These are phyloP conservation scores for Wallacemonas sp. DNA, from an alignment of 208 protist genomes.

Conservation along the genomic window DNA sequence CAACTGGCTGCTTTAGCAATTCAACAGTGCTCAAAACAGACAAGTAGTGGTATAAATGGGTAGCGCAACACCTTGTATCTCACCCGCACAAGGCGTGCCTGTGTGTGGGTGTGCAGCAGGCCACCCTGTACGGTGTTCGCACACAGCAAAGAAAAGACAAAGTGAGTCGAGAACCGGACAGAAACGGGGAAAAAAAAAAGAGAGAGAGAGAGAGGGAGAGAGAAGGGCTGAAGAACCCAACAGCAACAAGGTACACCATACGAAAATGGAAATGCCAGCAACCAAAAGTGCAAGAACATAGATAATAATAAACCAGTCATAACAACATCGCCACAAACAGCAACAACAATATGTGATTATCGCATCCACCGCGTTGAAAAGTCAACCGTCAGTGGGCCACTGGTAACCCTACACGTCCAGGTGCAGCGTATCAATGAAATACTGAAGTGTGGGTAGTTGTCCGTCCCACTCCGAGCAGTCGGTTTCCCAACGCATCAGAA, in stretches of 20 bases:
- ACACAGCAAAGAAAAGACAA: not conserved
- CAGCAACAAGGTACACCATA: no score
- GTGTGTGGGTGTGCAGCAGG: conserved; percentile 17
- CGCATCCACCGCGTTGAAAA: no score
- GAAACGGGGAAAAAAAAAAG: conserved; percentile 8
- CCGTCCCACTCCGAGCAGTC: conserved; percentile 34
- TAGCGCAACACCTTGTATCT: no score
- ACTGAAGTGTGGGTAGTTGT: conserved; percentile 41
- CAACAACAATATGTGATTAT: no score
- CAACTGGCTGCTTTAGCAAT: no score
- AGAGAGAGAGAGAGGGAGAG: not conserved
- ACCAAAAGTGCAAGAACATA: conserved; percentile 18
- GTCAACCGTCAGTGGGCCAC: not conserved
- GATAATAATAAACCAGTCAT: conserved; percentile 10
- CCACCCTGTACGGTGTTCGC: not conserved
- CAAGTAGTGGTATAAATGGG: no score
- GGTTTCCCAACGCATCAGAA: conserved; percentile 61
- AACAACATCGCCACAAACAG: not conserved
- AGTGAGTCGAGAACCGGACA: not conserved
- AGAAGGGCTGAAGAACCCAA: no score
- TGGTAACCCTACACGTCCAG: conserved; percentile 27
- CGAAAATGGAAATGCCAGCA: not conserved
- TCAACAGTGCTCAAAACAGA: no score
- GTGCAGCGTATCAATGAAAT: conserved; percentile 65
- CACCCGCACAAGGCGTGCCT: not conserved